Evolutionary conservation across 2,329 filamentous ascomycete species (phyloP), one percentile per base, ranked within the genome.

Genomic region (Neospermospora avenae): DNA sequence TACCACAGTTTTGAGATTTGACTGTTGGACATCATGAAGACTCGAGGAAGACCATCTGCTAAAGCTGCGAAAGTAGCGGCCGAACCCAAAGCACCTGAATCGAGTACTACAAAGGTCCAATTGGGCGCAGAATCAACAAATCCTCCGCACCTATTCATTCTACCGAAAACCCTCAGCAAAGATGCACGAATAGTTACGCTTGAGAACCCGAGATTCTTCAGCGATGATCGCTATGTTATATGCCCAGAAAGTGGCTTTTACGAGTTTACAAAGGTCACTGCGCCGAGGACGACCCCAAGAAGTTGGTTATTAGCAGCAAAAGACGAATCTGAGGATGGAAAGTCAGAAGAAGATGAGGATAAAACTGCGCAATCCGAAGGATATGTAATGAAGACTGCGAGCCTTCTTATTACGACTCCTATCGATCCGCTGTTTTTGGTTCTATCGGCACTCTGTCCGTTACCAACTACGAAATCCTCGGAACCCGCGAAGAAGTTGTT

Each of bases 371-470:
- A 53, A 58, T 18, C 55, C 3, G 66, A 68, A 34, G 84, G 81
- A 13, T 84, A 83, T 65, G 75, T 91, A 24, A 81, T 86, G 35
- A 86, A 86, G 68, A 81, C 80, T 45, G 85, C 91, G 35, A 86
- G 92, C 61, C 77, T 98, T n/a, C 88, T 89, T 69, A 76, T 98
- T 61, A 91, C 93, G 8, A 96, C 95, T 1, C 84, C 86, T 1
- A 79, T 96, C 57, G 95, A 99, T 73, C 83, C 90, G 4, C 71
- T 97, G 3, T 98, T 98, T 76, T 79, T 98, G 54, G 72, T 96
- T 3, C 78, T 98, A 1, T 89, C 93, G 0, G 82, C 86, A 3
- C 80, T 98, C 1, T 76, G 78, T 74, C 83, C 41, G 68, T 75
- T 35, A 73, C 74, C 55, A 56, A 66, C 74, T 1, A 67, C 76